These are phyloP conservation scores for Orbilia blumenaviensis DNA, from an alignment of 2,329 filamentous ascomycete genomes.

Conservation along the genomic window DNA sequence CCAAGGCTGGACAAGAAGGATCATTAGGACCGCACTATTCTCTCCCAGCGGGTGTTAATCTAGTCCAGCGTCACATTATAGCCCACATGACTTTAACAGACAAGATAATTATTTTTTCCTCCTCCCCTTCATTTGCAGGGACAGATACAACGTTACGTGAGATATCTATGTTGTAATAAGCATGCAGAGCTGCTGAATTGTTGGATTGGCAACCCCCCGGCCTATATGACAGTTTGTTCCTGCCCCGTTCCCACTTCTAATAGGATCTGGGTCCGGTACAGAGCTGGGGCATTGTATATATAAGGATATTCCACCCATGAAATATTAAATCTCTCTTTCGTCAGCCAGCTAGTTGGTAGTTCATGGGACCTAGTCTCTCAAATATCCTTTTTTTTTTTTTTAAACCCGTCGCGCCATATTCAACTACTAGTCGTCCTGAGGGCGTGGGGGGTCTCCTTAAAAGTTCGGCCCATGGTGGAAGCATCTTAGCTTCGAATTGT, in stretches of 20 bases:
- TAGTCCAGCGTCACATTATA: slow-evolving; percentile 45
- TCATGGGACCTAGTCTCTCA: slow-evolving; percentile 25
- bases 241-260: slow-evolving; percentile 12
- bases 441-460: slow-evolving; percentile 33
- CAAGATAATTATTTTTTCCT: slow-evolving; percentile 20
- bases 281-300: slow-evolving; percentile 16
- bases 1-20: slow-evolving; percentile 49
- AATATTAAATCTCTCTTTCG: slow-evolving; percentile 25
- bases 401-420: slow-evolving; percentile 7
- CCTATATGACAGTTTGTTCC: slow-evolving; percentile 12
- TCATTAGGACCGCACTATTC: slow-evolving; percentile 40
- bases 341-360: slow-evolving; percentile 20
- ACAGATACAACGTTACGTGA: slow-evolving; percentile 44
- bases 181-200: slow-evolving; percentile 8
- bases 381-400: slow-evolving; percentile 7
- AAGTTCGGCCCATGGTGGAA: slow-evolving; percentile 32
- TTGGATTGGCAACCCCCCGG: slow-evolving; percentile 6
- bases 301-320: slow-evolving; percentile 23
- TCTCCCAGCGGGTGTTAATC: slow-evolving; percentile 11
- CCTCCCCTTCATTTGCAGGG: slow-evolving; percentile 27
- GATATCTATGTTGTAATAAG: slow-evolving; percentile 9
- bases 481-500: slow-evolving; percentile 17
- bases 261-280: slow-evolving; percentile 16
- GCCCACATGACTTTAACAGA: slow-evolving; percentile 47
- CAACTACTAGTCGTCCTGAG: neutral